phyloP scores from a whole-genome alignment of 176 grass and related monocot species.

The Luzula sylvatica region DNA sequence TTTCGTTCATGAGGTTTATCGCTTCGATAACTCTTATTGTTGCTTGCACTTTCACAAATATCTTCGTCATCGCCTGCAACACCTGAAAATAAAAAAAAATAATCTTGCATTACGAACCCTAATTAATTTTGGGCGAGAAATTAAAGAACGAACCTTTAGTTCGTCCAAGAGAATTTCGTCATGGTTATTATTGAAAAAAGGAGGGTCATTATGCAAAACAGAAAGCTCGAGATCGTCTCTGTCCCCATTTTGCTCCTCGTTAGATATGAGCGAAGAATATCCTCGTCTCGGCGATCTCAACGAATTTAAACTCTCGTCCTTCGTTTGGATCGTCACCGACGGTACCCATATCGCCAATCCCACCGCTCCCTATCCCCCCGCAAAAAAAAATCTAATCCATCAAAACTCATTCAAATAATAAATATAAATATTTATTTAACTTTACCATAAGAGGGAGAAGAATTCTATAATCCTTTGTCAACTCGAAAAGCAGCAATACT shows the following conservation, averaged over 20 bases:
- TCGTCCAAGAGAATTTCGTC: conserved; percentile 89
- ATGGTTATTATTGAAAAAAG: conserved; percentile 28
- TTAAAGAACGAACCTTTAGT: conserved; percentile 53
- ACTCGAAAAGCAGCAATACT: conserved; percentile 87
- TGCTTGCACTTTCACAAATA: conserved; percentile 49
- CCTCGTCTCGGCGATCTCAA: conserved; percentile 37
- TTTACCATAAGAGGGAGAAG: conserved; percentile 96
- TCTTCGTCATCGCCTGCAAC: conserved; percentile 85
- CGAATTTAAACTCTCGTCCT: conserved; percentile 28
- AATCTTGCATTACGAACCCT: not conserved
- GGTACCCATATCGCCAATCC: conserved; percentile 98
- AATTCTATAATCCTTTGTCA: conserved; percentile 98
- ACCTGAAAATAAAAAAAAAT: conserved; percentile 42
- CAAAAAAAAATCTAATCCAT: conserved; percentile 8
- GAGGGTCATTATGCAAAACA: conserved; percentile 38
- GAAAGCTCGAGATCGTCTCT: conserved; percentile 54
- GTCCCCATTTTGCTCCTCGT: conserved; percentile 42
- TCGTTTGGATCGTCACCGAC: conserved; percentile 78
- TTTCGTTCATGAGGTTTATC: conserved; percentile 57
- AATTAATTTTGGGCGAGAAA: not conserved
- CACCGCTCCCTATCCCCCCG: conserved; percentile 88
- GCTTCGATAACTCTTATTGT: conserved; percentile 45
- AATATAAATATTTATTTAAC: not conserved
- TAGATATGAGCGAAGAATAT: conserved; percentile 58
- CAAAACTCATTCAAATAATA: too few species aligned